Evolutionary conservation across 1,139 yeast genomes (phyloP).

Genomic region (Yamadazyma buinensis): DNA sequence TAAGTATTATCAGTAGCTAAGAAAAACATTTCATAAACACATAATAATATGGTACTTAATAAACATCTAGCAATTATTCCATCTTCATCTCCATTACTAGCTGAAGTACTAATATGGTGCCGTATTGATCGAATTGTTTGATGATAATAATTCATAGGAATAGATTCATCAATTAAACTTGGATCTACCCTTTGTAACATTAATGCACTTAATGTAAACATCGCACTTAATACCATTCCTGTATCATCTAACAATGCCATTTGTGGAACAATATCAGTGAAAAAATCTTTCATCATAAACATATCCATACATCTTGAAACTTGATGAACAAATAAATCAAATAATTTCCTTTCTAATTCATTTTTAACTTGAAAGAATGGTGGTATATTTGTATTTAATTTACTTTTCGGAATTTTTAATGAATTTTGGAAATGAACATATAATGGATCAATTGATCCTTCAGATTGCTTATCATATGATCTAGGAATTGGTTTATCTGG

Average conservation of each 20-base stretch:
- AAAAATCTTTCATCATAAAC: constrained; percentile 27
- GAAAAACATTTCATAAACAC: constrained; percentile 37
- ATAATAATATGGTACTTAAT: constrained; percentile 33
- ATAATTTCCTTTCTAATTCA: constrained; percentile 27
- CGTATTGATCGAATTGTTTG: constrained; percentile 29
- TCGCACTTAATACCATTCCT: constrained; percentile 30
- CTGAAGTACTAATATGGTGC: constrained; percentile 22
- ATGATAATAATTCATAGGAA: constrained; percentile 36
- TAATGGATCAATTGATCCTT: constrained; percentile 21
- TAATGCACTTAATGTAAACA: constrained; percentile 33
- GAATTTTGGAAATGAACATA: constrained; percentile 22
- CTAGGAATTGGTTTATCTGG: background rate
- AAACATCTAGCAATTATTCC: constrained; percentile 34
- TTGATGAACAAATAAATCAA: constrained; percentile 30
- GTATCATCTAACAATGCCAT: constrained; percentile 38
- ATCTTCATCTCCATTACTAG: constrained; percentile 21
- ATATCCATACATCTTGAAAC: constrained; percentile 29
- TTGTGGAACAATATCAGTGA: constrained; percentile 30
- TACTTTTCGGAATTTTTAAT: constrained; percentile 7
- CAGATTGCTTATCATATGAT: constrained; percentile 5
- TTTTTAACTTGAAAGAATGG: constrained; percentile 15
- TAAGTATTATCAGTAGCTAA: constrained; percentile 35
- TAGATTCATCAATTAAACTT: constrained; percentile 23
- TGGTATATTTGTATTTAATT: constrained; percentile 3
- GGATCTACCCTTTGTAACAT: constrained; percentile 30